Conservation (phyloP, 192 early-diverging fungal genomes). For the Blastocladiella britannica region DNA sequence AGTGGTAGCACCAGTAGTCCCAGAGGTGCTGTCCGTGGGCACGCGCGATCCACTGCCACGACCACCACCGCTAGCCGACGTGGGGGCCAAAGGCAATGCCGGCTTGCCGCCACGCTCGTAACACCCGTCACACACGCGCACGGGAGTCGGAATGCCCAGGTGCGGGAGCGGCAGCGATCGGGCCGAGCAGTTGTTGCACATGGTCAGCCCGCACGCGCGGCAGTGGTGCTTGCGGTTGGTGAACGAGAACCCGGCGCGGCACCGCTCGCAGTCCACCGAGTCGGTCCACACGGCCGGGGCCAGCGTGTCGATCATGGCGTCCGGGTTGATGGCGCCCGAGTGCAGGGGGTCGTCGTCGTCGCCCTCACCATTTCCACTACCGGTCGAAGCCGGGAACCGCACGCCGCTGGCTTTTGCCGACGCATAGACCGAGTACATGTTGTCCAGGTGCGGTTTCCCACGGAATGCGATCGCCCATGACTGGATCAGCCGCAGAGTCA, state of each 20-base stretch:
- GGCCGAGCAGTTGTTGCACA: slow-evolving; percentile 80
- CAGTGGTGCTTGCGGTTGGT: slow-evolving; percentile 98
- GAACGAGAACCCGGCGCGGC: slow-evolving; percentile 74
- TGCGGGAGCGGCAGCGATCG: slow-evolving; percentile 65
- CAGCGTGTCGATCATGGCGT: slow-evolving; percentile 61
- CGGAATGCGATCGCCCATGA: slow-evolving; percentile 72
- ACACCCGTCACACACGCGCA: slow-evolving; percentile 91
- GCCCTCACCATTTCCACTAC: slow-evolving; percentile 5
- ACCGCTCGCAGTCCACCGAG: slow-evolving; percentile 79
- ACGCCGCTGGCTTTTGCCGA: slow-evolving; percentile 54
- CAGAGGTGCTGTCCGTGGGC: slow-evolving; percentile 1
- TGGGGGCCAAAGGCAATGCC: slow-evolving; percentile 16
- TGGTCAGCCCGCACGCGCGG: slow-evolving; percentile 85
- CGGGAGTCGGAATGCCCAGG: slow-evolving; percentile 67
- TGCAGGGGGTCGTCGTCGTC: slow-evolving; percentile 52
- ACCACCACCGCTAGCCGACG: slow-evolving; percentile 13
- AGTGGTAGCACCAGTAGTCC: slow-evolving; percentile 2
- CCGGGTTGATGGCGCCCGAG: slow-evolving; percentile 25
- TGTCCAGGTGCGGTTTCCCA: slow-evolving; percentile 52
- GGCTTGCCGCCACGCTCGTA: slow-evolving; percentile 21
- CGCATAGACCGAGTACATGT: slow-evolving; percentile 60
- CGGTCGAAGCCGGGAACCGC: neutral
- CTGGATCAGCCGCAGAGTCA: slow-evolving; percentile 59
- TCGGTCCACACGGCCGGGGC: slow-evolving; percentile 94
- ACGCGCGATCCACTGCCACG: slow-evolving; percentile 4